These are phyloP conservation scores for Ophiocordyceps sinensis DNA, from an alignment of 2,329 filamentous ascomycete species.

Conservation along the genomic window DNA sequence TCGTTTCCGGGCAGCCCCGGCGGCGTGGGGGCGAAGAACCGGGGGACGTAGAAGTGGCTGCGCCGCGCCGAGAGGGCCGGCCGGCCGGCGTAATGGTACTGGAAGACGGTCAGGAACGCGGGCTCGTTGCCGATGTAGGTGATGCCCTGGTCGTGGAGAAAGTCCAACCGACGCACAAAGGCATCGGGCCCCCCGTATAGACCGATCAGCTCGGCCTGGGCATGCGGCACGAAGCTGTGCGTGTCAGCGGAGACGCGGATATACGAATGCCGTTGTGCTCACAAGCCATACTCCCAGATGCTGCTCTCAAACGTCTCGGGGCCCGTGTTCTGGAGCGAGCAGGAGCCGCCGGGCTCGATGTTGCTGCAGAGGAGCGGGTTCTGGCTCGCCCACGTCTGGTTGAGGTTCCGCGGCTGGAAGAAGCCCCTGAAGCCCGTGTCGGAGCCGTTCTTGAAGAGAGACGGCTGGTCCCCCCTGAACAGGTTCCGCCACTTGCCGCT, in stretches of 20 bases:
- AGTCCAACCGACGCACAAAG: conserved; percentile 47
- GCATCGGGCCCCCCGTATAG: conserved; percentile 43
- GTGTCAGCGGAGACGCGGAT: no score
- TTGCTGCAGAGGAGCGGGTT: conserved; percentile 50
- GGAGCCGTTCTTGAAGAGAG: conserved; percentile 32
- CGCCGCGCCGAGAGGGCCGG: conserved; percentile 40
- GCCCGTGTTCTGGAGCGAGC: conserved; percentile 44
- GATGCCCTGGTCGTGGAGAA: conserved; percentile 48
- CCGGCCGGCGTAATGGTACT: conserved; percentile 55
- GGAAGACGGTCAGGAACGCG: conserved; percentile 48
- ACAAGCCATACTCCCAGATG: conserved; percentile 62
- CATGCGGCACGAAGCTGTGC: conserved; percentile 35
- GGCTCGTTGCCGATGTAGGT: conserved; percentile 52
- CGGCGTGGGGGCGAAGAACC: conserved; percentile 43
- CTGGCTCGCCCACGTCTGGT: conserved; percentile 54
- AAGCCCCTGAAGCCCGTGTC: conserved; percentile 57
- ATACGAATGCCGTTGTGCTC: conserved; percentile 9
- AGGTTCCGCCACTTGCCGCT: conserved; percentile 55
- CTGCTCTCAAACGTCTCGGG: conserved; percentile 60
- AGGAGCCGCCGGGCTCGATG: conserved; percentile 34
- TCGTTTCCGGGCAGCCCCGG: conserved; percentile 56
- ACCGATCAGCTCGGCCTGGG: conserved; percentile 36
- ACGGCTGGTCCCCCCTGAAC: conserved; percentile 44
- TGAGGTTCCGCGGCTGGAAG: conserved; percentile 53
- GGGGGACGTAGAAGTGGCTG: conserved; percentile 51